These are phyloP conservation scores for Colletotrichum truncatum DNA, from an alignment of 2,329 filamentous ascomycete species.

Conservation along the genomic window DNA sequence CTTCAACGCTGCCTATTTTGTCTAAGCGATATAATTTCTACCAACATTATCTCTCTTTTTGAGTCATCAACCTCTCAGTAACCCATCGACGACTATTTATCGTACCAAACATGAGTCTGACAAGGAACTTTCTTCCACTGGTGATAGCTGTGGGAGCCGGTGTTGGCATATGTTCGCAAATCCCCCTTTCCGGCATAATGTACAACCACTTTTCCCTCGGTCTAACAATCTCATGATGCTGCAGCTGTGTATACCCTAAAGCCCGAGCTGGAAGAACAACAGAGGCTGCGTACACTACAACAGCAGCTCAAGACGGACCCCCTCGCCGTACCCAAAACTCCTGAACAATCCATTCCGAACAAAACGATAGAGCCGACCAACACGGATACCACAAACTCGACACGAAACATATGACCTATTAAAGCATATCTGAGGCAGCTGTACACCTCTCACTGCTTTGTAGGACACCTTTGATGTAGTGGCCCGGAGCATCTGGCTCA, in stretches of 20 bases:
- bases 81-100: no score
- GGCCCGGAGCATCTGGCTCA: neutral
- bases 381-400: neutral
- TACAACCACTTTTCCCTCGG: neutral
- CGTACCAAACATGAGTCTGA: conserved; percentile 8
- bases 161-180: conserved; percentile 17
- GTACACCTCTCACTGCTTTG: neutral
- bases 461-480: neutral
- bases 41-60: neutral
- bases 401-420: neutral
- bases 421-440: neutral
- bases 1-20: neutral
- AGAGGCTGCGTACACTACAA: conserved; percentile 4
- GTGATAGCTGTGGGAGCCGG: conserved; percentile 15
- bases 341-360: neutral
- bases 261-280: conserved; percentile 19
- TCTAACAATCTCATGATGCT: neutral
- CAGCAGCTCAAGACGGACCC: neutral
- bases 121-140: conserved; percentile 16
- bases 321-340: neutral
- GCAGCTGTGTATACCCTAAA: conserved; percentile 21
- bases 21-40: neutral
- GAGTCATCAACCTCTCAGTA: neutral
- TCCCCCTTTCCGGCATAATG: neutral
- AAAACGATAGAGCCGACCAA: neutral